Evolutionary conservation across 352 stramenopile species (phyloP).

Genomic region (Thalassiosira ordinaria): DNA sequence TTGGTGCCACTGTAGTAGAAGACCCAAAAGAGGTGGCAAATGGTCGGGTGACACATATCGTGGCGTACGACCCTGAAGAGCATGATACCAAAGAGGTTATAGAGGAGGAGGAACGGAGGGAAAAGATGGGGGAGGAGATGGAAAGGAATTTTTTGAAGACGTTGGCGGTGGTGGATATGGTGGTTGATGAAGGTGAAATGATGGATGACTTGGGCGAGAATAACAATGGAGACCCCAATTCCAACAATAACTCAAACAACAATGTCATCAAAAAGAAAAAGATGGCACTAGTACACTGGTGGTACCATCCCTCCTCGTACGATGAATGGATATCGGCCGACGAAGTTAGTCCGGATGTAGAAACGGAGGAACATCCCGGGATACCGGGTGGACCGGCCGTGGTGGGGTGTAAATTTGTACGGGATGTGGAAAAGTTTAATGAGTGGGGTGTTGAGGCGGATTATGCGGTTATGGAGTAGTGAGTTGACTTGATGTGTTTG

Average conservation of each 20-base stretch:
- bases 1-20: slow-evolving; percentile 30
- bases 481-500: too few species aligned
- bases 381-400: slow-evolving; percentile 24
- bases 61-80: slow-evolving; percentile 56
- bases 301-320: slow-evolving; percentile 54
- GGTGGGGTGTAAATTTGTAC: slow-evolving; percentile 61
- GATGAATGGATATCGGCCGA: too few species aligned
- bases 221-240: too few species aligned
- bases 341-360: too few species aligned
- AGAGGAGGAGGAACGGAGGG: slow-evolving; percentile 26
- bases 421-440: slow-evolving; percentile 61
- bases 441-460: slow-evolving; percentile 59
- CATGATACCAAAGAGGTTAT: slow-evolving; percentile 43
- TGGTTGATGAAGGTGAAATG: too few species aligned
- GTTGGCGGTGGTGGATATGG: slow-evolving; percentile 40
- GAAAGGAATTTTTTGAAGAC: slow-evolving; percentile 42
- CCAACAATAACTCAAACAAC: too few species aligned
- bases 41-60: slow-evolving; percentile 2
- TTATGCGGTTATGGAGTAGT: slow-evolving; percentile 62
- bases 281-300: slow-evolving; percentile 58
- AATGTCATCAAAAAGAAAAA: slow-evolving; percentile 10
- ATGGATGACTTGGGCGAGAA: too few species aligned
- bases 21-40: too few species aligned
- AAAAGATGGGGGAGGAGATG: slow-evolving; percentile 10
- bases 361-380: slow-evolving; percentile 35